Conservation (phyloP, 768 basidiomycete species). For the Cubamyces sp. region DNA sequence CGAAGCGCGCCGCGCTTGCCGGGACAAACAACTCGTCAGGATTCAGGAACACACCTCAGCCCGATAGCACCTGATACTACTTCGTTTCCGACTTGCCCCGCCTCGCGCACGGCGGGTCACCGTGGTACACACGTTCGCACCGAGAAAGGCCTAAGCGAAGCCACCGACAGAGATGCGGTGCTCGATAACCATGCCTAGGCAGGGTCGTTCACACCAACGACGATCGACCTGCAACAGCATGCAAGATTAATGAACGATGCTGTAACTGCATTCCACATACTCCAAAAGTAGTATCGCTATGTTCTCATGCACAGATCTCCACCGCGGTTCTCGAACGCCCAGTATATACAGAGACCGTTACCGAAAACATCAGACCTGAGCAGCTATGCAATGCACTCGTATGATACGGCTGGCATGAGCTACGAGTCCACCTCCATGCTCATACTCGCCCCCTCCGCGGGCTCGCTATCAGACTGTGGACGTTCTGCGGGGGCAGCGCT, state of each 20-base stretch:
- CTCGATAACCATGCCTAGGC: too few relatives aligned
- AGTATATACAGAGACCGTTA: constrained; percentile 1
- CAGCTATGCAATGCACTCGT: background rate
- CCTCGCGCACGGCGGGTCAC: too few relatives aligned
- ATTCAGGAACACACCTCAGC: background rate
- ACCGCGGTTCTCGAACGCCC: background rate
- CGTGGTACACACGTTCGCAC: too few relatives aligned
- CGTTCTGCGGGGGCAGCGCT: background rate
- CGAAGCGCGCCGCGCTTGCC: background rate
- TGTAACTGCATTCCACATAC: too few relatives aligned
- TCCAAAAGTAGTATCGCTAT: too few relatives aligned
- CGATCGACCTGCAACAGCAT: too few relatives aligned
- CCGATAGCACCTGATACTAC: too few relatives aligned
- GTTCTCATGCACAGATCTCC: background rate
- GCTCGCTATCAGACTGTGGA: constrained; percentile 1
- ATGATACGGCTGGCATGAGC: background rate
- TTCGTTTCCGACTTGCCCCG: too few relatives aligned
- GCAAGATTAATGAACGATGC: too few relatives aligned
- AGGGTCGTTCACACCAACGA: too few relatives aligned
- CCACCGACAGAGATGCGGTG: too few relatives aligned
- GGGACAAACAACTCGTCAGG: constrained; percentile 9
- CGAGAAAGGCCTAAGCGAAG: too few relatives aligned
- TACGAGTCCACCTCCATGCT: constrained; percentile 31
- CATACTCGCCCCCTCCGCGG: constrained; percentile 15
- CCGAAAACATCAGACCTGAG: background rate